Base-by-base conservation (phyloP, 352 stramenopile genomes). In the Globisporangium recalcitrans region DNA sequence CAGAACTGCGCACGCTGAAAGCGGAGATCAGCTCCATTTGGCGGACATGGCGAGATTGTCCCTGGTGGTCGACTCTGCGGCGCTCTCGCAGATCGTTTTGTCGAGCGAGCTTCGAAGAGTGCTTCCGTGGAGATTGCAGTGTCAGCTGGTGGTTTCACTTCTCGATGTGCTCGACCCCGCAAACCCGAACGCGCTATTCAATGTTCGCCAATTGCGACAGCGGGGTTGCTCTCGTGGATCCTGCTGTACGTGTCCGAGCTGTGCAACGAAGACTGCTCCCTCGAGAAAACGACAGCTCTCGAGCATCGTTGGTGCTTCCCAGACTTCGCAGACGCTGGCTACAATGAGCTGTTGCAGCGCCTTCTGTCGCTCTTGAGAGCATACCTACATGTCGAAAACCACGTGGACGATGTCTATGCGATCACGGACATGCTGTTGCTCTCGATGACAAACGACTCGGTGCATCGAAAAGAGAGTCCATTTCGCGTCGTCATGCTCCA, bases 141-240 rank as follows among this genome's bases (percentile, higher is more conserved):
- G 82, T 13, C 74, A 85, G 24, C 52, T 93, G 1, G 60, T 93
- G 21, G 34, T 63, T 8, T 63, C 77, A 6, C 69, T 93, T 4
- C 69, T 77, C 42, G 62, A 74, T n/a, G 64, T 80, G 3, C 53
- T 93, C 7, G 68, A 78, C 11, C 21, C 58, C 0, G 61, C 64
- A 6, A 93, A 93, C 55, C 77, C 80, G 2, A 93, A 93, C 34
- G 71, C 82, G 10, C 62, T 93, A 13, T 93, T 93, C 57, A 93
- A 93, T 56, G 80, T 74, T 1, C 75, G 84, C 1, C 84, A 91
- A 49, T 34, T 93, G 36, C 78, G 84, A 14, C 72, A 49, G 64
- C 72, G 4, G 69, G 71, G 1, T 49, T 93, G 2, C 22, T 90
- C 1, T 64, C 63, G 38, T 93, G 84, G 84, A 71, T 86, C 13